Evolutionary conservation across 2,329 filamentous ascomycete species (phyloP), one percentile per base, ranked within the genome.

Genomic region (Aspergillus awamori): DNA sequence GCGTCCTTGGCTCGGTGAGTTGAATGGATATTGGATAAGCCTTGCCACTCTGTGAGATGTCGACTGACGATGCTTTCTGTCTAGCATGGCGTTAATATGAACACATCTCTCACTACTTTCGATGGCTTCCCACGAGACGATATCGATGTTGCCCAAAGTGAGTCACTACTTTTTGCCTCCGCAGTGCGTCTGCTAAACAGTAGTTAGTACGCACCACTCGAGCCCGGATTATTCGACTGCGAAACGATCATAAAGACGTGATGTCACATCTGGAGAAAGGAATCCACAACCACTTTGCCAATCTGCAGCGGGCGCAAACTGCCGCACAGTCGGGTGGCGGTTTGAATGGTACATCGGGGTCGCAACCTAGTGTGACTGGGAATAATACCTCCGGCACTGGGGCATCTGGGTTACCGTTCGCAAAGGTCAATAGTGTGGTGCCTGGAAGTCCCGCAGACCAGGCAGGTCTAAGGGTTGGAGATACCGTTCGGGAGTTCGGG

Each of bases 21-120:
- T 58, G 3, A 7, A 22, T 36, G 11, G 33, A 5, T 15, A 20
- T 24, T 13, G 36, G 5, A 39, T 28, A 22, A 58, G 45, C 20
- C n/a, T 63, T 68, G 52, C 13, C 47, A 20, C 24, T 26, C 24
- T 33, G 28, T 45, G 22, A 49, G 10, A 51, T 51, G 20, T 26
- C 33, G 36, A 17, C 39, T 65, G 64, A 63, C 70, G 51, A 72
- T 47, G n/a, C 53, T 59, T 47, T 28, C 53, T 38, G 24, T 66
- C n/a, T 70, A 97, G 93, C 94, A 98, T 81, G 88, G 90, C 48
- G 94, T 97, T 57, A 89, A 90, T 70, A 99, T 99, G 95, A 89
- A 89, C 70, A 97, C 95, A 7, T 84, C 87, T 60, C 86, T 99
- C 41, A 87, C 92, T 24, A 97, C 94, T 13, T 86, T 88, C 63